Base-by-base conservation (phyloP, 805 yeast genomes). In the Candida xyloterini region DNA sequence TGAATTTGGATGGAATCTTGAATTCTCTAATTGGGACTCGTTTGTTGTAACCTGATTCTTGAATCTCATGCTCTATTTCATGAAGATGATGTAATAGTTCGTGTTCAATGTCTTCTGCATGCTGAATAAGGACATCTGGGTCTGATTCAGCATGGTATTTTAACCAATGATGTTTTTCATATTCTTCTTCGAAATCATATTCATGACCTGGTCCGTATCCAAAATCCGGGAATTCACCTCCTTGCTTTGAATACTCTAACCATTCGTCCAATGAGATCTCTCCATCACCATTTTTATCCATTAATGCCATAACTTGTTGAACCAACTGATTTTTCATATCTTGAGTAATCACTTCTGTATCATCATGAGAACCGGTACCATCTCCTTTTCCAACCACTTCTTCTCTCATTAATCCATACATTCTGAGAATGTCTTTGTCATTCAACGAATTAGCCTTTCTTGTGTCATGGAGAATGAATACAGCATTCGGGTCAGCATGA, bases 111-210 rank as follows among this genome's bases (percentile, higher is more conserved):
- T 89, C 97, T 59, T 89, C 97, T 47, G 81, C 83, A 59, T 89
- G 97, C 37, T 85, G 83, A 16, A 76, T 65, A 52, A 73, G 71
- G 20, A 89, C 88, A 38, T 86, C 89, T 1, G 96, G 96, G 59
- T 89, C 97, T 40, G 71, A 64, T 49, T 85, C 78, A 40, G 76
- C 71, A 57, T 85, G 93, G 56, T 73, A 81, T 63, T 88, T 70
- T 44, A 81, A 76, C 97, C 97, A 91, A 61, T 90, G 98, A 60
- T 90, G 97, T 42, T 86, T 81, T 60, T 91, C 97, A 59, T 90
- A 91, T 59, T 90, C 97, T 51, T 78, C 74, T 62, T 90, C 98
- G 56, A 89, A 91, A 65, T 87, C 96, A 25, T 89, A 82, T 65
- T 90, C 96, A 57, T 90, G 96, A 11, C 63, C 65, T 7, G 87